phyloP scores from a whole-genome alignment of 2,329 filamentous ascomycete genomes.

The Sclerotinia borealis region DNA sequence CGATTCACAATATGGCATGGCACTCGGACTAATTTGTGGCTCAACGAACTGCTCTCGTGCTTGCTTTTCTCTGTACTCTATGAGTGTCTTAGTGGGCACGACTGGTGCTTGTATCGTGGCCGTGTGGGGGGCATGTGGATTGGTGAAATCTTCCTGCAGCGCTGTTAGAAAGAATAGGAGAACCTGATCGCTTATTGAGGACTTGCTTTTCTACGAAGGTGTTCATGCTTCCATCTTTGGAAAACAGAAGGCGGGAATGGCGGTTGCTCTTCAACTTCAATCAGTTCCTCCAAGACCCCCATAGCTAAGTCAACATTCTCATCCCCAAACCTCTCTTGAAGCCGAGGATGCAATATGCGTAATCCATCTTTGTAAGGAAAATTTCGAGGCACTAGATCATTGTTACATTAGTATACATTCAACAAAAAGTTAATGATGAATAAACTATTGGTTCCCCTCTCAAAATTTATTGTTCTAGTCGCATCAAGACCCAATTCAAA shows the following conservation, averaged over 20 bases:
- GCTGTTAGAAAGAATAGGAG: background rate
- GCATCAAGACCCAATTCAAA: background rate
- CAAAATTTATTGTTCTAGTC: background rate
- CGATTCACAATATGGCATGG: conserved; percentile 3
- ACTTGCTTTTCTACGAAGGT: conserved; percentile 40
- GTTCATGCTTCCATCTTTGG: conserved; percentile 42
- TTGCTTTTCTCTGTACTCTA: conserved; percentile 34
- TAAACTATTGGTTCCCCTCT: no score
- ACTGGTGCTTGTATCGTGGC: conserved; percentile 40
- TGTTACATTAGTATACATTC: background rate
- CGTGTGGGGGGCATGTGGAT: conserved; percentile 43
- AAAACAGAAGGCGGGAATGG: conserved; percentile 42
- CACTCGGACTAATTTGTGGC: conserved; percentile 7
- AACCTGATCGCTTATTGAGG: background rate
- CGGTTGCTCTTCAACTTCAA: conserved; percentile 40
- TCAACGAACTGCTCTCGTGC: background rate
- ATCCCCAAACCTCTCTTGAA: conserved; percentile 41
- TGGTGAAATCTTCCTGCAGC: conserved; percentile 34
- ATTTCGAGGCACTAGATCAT: conserved; percentile 39
- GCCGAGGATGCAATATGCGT: conserved; percentile 38
- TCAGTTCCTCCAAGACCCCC: conserved; percentile 42
- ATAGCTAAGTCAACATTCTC: conserved; percentile 40
- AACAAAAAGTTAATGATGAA: no score
- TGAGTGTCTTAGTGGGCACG: conserved; percentile 35
- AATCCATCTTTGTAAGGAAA: conserved; percentile 42